Conservation (phyloP, 2,329 filamentous ascomycete species). For the Capronia americana region DNA sequence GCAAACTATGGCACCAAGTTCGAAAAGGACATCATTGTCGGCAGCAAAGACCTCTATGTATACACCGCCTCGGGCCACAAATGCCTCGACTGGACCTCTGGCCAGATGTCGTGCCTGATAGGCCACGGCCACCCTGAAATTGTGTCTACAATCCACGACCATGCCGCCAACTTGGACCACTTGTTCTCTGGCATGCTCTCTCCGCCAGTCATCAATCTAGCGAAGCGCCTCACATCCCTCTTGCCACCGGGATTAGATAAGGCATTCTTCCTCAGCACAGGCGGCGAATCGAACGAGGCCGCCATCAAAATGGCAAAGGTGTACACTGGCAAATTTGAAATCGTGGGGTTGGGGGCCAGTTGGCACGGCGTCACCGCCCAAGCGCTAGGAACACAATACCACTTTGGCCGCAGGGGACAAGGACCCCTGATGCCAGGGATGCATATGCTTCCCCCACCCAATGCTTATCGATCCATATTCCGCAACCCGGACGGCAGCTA, state of each 20-base stretch:
- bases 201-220: slow-evolving; percentile 63
- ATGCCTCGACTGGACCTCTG: slow-evolving; percentile 66
- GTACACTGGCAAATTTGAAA: slow-evolving; percentile 69
- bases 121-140: slow-evolving; percentile 66
- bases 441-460: slow-evolving; percentile 64
- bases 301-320: slow-evolving; percentile 70
- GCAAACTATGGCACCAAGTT: slow-evolving; percentile 41
- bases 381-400: slow-evolving; percentile 61
- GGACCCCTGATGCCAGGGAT: slow-evolving; percentile 62
- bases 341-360: slow-evolving; percentile 64
- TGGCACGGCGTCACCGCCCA: slow-evolving; percentile 68
- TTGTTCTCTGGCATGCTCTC: slow-evolving; percentile 66
- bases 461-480: slow-evolving; percentile 68
- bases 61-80: slow-evolving; percentile 53
- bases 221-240: slow-evolving; percentile 56
- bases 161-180: slow-evolving; percentile 63
- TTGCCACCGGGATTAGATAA: slow-evolving; percentile 60
- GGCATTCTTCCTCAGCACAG: slow-evolving; percentile 65
- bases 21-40: slow-evolving; percentile 51
- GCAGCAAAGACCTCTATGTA: slow-evolving; percentile 54
- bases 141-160: slow-evolving; percentile 58
- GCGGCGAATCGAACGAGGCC: slow-evolving; percentile 65
- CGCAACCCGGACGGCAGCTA: slow-evolving; percentile 64
- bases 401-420: slow-evolving; percentile 57
- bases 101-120: slow-evolving; percentile 66